These are phyloP conservation scores for Alternaria brassicicola DNA, from an alignment of 2,329 filamentous ascomycete genomes.

Conservation along the genomic window DNA sequence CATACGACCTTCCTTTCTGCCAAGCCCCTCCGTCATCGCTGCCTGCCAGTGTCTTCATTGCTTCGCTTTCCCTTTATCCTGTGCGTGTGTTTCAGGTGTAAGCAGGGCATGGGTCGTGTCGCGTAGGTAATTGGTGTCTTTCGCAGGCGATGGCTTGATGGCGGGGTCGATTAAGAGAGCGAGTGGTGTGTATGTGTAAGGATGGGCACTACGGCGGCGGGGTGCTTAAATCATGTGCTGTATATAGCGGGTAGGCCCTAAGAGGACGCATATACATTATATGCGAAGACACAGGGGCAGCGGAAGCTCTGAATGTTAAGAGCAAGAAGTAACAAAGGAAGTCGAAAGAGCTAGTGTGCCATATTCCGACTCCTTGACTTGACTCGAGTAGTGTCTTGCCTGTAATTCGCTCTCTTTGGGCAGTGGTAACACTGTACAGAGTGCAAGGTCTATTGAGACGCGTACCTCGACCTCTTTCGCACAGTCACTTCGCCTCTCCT, in stretches of 20 bases:
- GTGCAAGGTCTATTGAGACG: conserved; percentile 6
- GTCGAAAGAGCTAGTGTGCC: not conserved
- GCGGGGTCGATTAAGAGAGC: conserved; percentile 26
- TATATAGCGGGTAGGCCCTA: conserved; percentile 11
- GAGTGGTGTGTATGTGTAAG: conserved; percentile 16
- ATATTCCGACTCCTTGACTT: not conserved
- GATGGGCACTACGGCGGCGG: conserved; percentile 20
- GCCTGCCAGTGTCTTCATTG: not conserved
- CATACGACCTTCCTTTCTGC: conserved; percentile 10
- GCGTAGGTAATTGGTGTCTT: conserved; percentile 29
- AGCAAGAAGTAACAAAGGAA: not conserved
- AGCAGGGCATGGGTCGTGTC: conserved; percentile 19
- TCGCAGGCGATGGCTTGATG: conserved; percentile 21
- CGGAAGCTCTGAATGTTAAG: not conserved
- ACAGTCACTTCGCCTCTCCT: conserved; percentile 28
- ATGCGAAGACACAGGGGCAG: not conserved
- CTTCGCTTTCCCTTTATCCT: conserved; percentile 17
- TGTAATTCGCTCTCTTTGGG: not conserved
- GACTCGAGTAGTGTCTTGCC: not conserved
- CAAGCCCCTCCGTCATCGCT: conserved; percentile 11
- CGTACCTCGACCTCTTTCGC: conserved; percentile 20
- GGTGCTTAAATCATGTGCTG: conserved; percentile 9
- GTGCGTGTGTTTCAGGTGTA: conserved; percentile 34
- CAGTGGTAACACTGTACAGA: not conserved
- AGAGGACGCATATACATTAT: not conserved